Conservation (phyloP, 2,329 filamentous ascomycete genomes). For the Aspergillus tanneri region DNA sequence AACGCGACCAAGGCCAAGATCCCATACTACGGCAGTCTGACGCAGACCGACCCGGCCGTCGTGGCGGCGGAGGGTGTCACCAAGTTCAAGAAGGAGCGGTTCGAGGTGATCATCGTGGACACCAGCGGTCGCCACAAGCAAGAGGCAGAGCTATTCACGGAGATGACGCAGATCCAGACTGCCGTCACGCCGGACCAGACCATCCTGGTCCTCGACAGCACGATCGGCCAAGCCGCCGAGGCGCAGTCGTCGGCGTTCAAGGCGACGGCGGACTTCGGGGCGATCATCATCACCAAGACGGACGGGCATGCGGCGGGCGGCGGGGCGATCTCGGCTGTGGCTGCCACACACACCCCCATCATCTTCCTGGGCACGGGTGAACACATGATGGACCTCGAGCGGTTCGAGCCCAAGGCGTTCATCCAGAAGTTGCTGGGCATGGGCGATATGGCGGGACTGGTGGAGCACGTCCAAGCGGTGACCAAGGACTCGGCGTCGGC, state of each 20-base stretch:
- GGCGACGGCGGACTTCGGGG: constrained; percentile 91
- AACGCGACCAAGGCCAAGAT: constrained; percentile 99
- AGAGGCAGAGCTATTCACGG: constrained; percentile 90
- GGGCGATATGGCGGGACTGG: constrained; percentile 92
- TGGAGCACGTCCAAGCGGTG: constrained; percentile 93
- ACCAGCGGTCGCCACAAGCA: constrained; percentile 94
- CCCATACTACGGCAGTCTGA: constrained; percentile 94
- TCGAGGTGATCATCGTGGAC: constrained; percentile 98
- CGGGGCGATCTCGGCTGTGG: constrained; percentile 95
- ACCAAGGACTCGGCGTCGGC: constrained; percentile 76
- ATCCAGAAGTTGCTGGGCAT: constrained; percentile 92
- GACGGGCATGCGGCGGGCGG: constrained; percentile 94
- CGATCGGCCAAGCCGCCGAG: constrained; percentile 94
- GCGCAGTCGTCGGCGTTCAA: constrained; percentile 96
- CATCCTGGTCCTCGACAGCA: constrained; percentile 96
- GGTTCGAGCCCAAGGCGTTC: constrained; percentile 89
- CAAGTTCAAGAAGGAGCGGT: constrained; percentile 98
- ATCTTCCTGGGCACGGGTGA: constrained; percentile 98
- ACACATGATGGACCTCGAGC: constrained; percentile 91
- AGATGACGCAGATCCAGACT: constrained; percentile 95
- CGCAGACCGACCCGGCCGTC: constrained; percentile 90
- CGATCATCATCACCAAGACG: constrained; percentile 98
- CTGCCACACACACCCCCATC: constrained; percentile 93
- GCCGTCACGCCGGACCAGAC: constrained; percentile 93
- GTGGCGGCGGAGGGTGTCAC: constrained; percentile 95